These are phyloP conservation scores for Kalanchoe fedtschenkoi DNA, from an alignment of 164 flowering plant species.

Conservation along the genomic window DNA sequence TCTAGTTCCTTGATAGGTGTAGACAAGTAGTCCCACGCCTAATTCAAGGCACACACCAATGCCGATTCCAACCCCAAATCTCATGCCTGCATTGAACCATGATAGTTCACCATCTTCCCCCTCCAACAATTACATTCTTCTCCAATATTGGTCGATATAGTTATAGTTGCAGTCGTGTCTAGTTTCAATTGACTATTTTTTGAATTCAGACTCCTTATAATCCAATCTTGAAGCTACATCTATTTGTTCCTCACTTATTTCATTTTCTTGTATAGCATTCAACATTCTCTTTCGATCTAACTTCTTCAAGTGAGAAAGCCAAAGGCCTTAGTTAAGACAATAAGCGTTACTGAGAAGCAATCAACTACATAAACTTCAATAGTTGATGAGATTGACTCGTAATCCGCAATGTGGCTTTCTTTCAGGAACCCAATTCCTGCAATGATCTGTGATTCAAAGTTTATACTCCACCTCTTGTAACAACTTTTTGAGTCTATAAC, in stretches of 20 bases:
- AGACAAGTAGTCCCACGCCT: slow-evolving; percentile 70
- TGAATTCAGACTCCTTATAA: slow-evolving; percentile 34
- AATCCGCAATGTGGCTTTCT: slow-evolving; percentile 32
- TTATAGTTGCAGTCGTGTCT: slow-evolving; percentile 36
- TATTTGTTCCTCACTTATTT: slow-evolving; percentile 34
- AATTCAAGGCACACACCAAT: slow-evolving; percentile 74
- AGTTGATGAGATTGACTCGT: slow-evolving; percentile 38
- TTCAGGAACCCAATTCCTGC: slow-evolving; percentile 42
- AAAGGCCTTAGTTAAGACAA: slow-evolving; percentile 67
- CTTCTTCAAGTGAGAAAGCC: slow-evolving; percentile 47
- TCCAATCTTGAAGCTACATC: slow-evolving; percentile 29
- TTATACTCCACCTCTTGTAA: slow-evolving; percentile 49
- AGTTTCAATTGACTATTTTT: slow-evolving; percentile 31
- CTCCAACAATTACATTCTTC: slow-evolving; percentile 59
- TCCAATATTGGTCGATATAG: slow-evolving; percentile 43
- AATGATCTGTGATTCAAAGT: slow-evolving; percentile 42
- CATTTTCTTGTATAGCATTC: slow-evolving; percentile 69
- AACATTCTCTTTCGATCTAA: slow-evolving; percentile 38
- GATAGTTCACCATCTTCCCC: slow-evolving; percentile 79
- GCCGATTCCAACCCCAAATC: slow-evolving; percentile 85
- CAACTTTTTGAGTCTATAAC: slow-evolving; percentile 27
- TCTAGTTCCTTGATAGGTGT: slow-evolving; percentile 61
- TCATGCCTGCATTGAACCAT: slow-evolving; percentile 85
- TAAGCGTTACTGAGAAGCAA: slow-evolving; percentile 54
- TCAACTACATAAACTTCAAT: slow-evolving; percentile 83